Conservation (phyloP, 768 basidiomycete species). For the Boletellus ananas region DNA sequence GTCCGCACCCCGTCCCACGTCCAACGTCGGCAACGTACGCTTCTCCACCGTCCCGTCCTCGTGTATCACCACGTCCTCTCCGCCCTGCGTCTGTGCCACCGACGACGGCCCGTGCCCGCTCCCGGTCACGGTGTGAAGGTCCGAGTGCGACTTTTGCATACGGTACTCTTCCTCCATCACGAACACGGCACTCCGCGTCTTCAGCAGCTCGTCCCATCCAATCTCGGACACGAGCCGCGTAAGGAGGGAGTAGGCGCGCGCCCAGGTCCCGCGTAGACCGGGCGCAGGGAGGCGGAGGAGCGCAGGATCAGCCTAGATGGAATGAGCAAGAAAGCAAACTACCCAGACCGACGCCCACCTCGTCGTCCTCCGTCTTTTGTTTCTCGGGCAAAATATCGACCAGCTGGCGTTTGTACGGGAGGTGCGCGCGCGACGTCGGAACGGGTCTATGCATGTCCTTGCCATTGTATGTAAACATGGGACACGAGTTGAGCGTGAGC, state of each 20-base stretch:
- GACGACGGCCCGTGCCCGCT: constrained; percentile 21
- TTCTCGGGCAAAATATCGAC: constrained; percentile 88
- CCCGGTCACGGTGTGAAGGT: constrained; percentile 45
- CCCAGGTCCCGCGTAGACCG: constrained; percentile 92
- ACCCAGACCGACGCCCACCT: constrained; percentile 39
- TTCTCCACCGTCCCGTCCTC: constrained; percentile 56
- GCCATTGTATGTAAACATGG: constrained; percentile 99
- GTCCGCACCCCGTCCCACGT: constrained; percentile 32
- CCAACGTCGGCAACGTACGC: constrained; percentile 12
- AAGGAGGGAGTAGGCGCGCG: constrained; percentile 87
- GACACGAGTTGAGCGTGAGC: constrained; percentile 96
- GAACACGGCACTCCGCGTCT: constrained; percentile 91
- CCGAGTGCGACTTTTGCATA: constrained; percentile 85
- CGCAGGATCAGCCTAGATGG: constrained; percentile 80
- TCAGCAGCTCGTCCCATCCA: constrained; percentile 98
- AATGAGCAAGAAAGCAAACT: neutral
- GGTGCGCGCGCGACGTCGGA: constrained; percentile 72
- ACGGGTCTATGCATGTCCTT: constrained; percentile 88
- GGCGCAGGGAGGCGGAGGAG: constrained; percentile 94
- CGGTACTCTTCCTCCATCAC: constrained; percentile 99
- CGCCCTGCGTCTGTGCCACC: constrained; percentile 2
- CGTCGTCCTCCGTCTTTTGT: constrained; percentile 78
- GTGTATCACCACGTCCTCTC: constrained; percentile 46
- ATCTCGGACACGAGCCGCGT: constrained; percentile 90
- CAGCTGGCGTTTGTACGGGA: constrained; percentile 83